These are phyloP conservation scores for Breviolum minutum DNA, from an alignment of 73 alveolate genomes.

Conservation along the genomic window DNA sequence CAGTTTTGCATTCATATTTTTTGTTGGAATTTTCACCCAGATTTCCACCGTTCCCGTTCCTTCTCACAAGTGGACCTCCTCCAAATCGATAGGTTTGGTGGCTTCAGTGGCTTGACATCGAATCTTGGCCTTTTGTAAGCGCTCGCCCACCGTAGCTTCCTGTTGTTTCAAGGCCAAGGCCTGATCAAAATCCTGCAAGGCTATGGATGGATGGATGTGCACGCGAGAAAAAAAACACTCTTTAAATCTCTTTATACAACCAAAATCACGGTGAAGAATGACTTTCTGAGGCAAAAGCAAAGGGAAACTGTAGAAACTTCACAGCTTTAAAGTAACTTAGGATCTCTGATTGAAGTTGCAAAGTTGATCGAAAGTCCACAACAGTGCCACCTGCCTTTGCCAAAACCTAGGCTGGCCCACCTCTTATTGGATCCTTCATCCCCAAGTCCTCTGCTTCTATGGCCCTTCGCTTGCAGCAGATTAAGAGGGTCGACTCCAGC, in stretches of 20 bases:
- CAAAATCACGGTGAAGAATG: background rate
- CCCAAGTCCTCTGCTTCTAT: conserved; percentile 22
- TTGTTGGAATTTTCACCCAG: too few relatives aligned
- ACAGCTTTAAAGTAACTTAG: background rate
- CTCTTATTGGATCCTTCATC: background rate
- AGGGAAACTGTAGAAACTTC: background rate
- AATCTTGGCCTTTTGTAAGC: conserved; percentile 15
- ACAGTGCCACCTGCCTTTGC: background rate
- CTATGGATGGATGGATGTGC: background rate
- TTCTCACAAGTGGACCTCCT: conserved; percentile 15
- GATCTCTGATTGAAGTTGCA: background rate
- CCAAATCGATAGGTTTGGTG: background rate
- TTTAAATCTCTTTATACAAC: too few relatives aligned
- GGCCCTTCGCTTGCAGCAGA: conserved; percentile 39
- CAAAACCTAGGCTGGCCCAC: background rate
- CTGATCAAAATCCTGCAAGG: conserved; percentile 6
- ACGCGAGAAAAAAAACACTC: background rate
- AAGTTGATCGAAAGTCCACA: too few relatives aligned
- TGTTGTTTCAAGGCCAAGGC: conserved; percentile 45
- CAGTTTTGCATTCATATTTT: too few relatives aligned
- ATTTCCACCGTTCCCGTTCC: too few relatives aligned
- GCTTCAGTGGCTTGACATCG: conserved; percentile 1
- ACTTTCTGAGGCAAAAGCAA: background rate
- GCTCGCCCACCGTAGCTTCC: background rate
- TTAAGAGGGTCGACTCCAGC: conserved; percentile 19